These are phyloP conservation scores for Dioscorea cayenensis DNA, from an alignment of 116 monocot species.

Conservation along the genomic window DNA sequence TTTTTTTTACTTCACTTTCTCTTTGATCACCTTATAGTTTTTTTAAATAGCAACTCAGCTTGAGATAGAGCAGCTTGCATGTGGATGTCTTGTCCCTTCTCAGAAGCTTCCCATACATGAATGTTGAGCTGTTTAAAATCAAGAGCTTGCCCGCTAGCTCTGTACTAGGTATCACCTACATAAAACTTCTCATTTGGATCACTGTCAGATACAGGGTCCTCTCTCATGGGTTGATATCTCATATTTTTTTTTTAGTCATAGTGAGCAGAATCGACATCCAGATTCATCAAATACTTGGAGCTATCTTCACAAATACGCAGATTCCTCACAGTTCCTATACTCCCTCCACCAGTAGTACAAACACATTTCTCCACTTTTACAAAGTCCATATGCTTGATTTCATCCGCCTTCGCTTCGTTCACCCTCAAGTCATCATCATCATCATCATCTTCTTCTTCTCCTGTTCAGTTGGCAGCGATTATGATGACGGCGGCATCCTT, in stretches of 20 bases:
- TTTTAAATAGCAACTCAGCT: conserved; percentile 82
- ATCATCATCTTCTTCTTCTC: conserved; percentile 33
- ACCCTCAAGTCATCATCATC: conserved; percentile 84
- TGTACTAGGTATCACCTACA: conserved; percentile 81
- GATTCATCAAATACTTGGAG: conserved; percentile 60
- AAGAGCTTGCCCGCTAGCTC: conserved; percentile 86
- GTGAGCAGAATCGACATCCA: conserved; percentile 47
- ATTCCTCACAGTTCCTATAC: conserved; percentile 98
- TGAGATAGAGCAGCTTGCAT: conserved; percentile 99
- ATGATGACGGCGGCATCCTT: too few species aligned
- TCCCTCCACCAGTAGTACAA: conserved; percentile 93
- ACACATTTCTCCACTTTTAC: conserved; percentile 98
- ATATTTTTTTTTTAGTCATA: conserved; percentile 53
- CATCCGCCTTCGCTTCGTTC: conserved; percentile 95
- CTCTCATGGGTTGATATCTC: conserved; percentile 52
- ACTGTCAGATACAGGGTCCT: conserved; percentile 27
- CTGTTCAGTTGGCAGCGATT: too few species aligned
- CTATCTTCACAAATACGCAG: conserved; percentile 96
- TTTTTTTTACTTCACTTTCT: conserved; percentile 68
- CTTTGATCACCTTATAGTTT: conserved; percentile 82
- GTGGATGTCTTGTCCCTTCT: conserved; percentile 97
- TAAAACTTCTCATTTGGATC: conserved; percentile 63
- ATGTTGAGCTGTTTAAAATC: conserved; percentile 93
- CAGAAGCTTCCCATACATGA: conserved; percentile 97
- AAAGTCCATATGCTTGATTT: conserved; percentile 97